Conservation (phyloP, 768 basidiomycete species). For the Kwoniella newhampshirensis region DNA sequence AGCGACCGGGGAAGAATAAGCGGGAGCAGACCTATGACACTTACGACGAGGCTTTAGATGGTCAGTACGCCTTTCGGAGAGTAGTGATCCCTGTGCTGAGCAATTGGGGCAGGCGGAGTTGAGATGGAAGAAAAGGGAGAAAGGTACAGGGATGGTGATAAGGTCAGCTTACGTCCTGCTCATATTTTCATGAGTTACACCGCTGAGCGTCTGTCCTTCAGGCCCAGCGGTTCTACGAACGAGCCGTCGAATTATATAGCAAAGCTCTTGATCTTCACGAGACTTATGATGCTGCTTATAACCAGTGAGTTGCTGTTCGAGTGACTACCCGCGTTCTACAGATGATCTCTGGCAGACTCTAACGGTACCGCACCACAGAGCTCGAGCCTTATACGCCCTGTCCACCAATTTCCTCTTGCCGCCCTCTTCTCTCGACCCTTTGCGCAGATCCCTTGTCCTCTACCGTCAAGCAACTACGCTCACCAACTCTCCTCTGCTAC, state of each 20-base stretch:
- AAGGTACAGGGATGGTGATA: constrained; percentile 50
- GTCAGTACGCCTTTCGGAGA: constrained; percentile 18
- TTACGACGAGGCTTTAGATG: constrained; percentile 53
- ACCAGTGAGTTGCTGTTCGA: constrained; percentile 35
- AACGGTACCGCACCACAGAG: constrained; percentile 30
- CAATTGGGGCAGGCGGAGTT: constrained; percentile 39
- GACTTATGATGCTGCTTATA: constrained; percentile 46
- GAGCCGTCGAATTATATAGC: constrained; percentile 46
- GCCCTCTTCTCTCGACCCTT: constrained; percentile 25
- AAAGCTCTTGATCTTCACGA: constrained; percentile 38
- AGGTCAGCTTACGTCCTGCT: constrained; percentile 26
- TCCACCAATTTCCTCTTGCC: constrained; percentile 46
- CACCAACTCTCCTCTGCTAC: constrained; percentile 40
- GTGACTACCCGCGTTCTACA: neutral
- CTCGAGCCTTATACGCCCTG: constrained; percentile 46
- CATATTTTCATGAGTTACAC: neutral
- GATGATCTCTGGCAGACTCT: neutral
- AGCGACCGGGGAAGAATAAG: constrained; percentile 35
- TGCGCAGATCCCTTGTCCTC: constrained; percentile 36
- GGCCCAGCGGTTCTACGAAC: constrained; percentile 50
- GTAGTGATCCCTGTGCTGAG: neutral
- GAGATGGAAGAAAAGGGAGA: constrained; percentile 54
- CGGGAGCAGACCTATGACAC: constrained; percentile 48
- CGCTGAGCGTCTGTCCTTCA: constrained; percentile 2
- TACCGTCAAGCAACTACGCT: constrained; percentile 35